Base-by-base conservation (phyloP, 495 filamentous ascomycete species). In the Tuber aestivum region DNA sequence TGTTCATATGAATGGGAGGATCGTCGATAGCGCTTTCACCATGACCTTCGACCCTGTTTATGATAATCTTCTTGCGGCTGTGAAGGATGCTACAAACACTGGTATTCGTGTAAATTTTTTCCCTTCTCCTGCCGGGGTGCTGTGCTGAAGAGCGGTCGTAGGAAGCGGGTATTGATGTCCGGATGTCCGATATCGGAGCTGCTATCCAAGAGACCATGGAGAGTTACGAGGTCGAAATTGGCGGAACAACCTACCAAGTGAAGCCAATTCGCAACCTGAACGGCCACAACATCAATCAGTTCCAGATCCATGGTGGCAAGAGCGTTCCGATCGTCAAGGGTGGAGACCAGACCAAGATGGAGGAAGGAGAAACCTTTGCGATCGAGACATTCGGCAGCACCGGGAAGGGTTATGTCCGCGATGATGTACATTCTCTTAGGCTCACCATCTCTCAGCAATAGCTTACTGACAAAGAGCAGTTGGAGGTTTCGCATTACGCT, bases 331-430 rank as follows among this genome's bases (percentile, higher is more conserved):
- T 97, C 78, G 92, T 97, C 41, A 96, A 96, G 86, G 89, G 87
- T 74, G 87, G 86, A 74, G 91, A 94, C 79, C 87, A 88, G 80
- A 94, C 92, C 45, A 94, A 92, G 85, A 97, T 97, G 94, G 94
- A 97, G 86, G 94, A 97, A 84, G 93, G 93, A 37, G 94, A 97
- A 82, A 89, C 92, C 20, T 97, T 95, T 83, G 94, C 94, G 69
- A 96, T 97, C 78, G 94, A 97, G 84, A 97, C 94, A 12, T 97
- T 97, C 80, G 94, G 94, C 71, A 95, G 91, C 86, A 97, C 94
- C 74, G 94, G 94, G 79, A 94, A 93, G 84, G 94, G 91, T 71
- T 90, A 91, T 83, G 91, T 97, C 71, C 86, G 89, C 79, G 93
- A 96, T 81, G 92, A 96, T 83, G 90, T 93, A 69, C 12, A 48